Base-by-base conservation (phyloP, 2,329 filamentous ascomycete species). In the Claviceps sorghi region DNA sequence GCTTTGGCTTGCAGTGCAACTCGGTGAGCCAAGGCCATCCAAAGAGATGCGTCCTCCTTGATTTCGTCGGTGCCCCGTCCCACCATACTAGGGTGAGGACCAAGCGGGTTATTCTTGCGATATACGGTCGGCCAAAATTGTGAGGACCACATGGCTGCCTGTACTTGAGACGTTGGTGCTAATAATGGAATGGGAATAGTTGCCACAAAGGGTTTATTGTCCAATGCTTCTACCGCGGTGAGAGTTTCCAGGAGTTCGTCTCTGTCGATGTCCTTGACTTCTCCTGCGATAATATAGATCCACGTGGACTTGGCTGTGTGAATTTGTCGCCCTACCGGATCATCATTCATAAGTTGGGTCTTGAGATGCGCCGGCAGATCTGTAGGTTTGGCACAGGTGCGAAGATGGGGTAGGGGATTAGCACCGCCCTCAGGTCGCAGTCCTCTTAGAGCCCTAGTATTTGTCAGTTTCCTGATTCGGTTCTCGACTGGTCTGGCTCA, bases 61-160 rank as follows among this genome's bases (percentile, higher is more conserved):
- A 94, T 79, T 55, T 87, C 82, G 13, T 82, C 77, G 41, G 84
- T 83, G 30, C 83, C 81, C 54, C 84, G 80, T 43, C 78, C 72
- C 52, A 91, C 80, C 63, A 86, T 78, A 61, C 82, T 80, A 55
- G 87, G 87, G 63, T 94, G 88, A 19, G 88, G 87, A 4, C 88
- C 88, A 54, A 90, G 86, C 2, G 87, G 87, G 62, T 93, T 93
- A 58, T 85, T 90, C 70, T 89, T 89, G 57, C 87, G 84, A 69
- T 93, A 94, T 48, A 90, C 80, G 1, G 83, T 85, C 13, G 88
- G 88, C 88, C 88, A 94, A 65, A 88, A 91, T 59, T 83, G 76
- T 36, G 78, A 72, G 29, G 81, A 84, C 86, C 86, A 93, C 63
- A 79, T 72, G 29, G 78, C 78, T 9, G 88, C 86, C 65, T 91